Evolutionary conservation across 805 yeast species (phyloP), one percentile per base, ranked within the genome.

Genomic region (Pichia kluyveri): DNA sequence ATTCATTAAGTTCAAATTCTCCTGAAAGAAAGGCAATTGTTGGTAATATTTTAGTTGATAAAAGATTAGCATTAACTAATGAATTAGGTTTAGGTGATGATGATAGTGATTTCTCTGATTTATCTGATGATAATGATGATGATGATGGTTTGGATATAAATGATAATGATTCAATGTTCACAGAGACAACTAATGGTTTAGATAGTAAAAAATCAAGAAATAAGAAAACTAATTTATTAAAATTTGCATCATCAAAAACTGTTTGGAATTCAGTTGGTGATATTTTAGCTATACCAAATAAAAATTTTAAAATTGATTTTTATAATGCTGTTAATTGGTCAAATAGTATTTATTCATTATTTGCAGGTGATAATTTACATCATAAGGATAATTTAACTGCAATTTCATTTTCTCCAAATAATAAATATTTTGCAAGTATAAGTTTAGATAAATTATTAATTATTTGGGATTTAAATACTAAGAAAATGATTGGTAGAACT

Each of bases 181-280:
- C 57, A 3, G 57, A 54, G 17, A 54, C 49, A 4, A 52, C 51
- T 1, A 41, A 53, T 23, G 50, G 54, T 18, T 43, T 46, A 12
- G 44, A 23, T 18, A 51, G 40, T 38, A 51, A 36, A 40, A 44
- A 42, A 7, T 44, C 42, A 6, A 51, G 50, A 63, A 60, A 39
- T 72, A 69, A 38, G 70, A 69, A 56, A 63, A 76, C 40, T 60
- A 53, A 47, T n/a, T 51, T 56, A n/a, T 31, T 52, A 8, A 50
- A 46, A 26, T 47, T 58, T 40, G 43, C 59, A 3, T 49, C 81
- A 27, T 72, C 86, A 0, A 74, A 73, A 40, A 72, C 80, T 2
- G 76, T 75, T 37, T 88, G 96, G 96, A 77, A 80, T 48, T 77
- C 83, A 2, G 70, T 74, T 46, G 95, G 95, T 17, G 76, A 76